These are phyloP conservation scores for Glycyrrhiza uralensis DNA, from an alignment of 306 rosid genomes.

Conservation along the genomic window DNA sequence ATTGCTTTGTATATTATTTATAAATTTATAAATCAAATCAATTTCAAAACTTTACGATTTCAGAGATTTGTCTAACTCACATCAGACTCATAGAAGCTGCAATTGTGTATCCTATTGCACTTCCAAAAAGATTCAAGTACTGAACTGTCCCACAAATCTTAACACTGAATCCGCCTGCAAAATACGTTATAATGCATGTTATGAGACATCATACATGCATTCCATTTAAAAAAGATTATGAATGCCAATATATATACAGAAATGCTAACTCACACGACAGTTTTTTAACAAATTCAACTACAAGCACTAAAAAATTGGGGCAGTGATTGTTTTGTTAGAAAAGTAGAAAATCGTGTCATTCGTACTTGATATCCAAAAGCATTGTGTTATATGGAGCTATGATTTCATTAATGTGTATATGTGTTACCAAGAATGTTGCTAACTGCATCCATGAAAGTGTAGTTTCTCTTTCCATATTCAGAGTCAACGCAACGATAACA, in stretches of 20 bases:
- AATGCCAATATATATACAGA: background rate
- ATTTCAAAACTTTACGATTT: background rate
- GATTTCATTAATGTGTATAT: background rate
- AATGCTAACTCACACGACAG: background rate
- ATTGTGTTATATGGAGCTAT: background rate
- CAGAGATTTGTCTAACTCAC: conserved; percentile 39
- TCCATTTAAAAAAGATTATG: background rate
- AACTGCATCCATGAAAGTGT: conserved; percentile 53
- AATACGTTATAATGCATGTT: background rate
- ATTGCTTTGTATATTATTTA: background rate
- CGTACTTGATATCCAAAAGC: background rate
- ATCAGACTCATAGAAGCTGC: conserved; percentile 59
- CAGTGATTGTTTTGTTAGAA: background rate
- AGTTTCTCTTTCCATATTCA: conserved; percentile 41
- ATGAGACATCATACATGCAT: background rate
- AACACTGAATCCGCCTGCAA: conserved; percentile 46
- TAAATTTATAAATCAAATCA: conserved; percentile 2
- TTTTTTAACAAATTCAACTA: background rate
- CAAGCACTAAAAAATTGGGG: background rate
- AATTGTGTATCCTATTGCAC: conserved; percentile 57
- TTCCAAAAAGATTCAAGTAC: conserved; percentile 46
- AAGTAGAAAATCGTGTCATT: background rate
- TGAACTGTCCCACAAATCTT: conserved; percentile 48
- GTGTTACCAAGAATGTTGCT: conserved; percentile 44
- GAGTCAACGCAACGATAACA: conserved; percentile 50